Conservation (phyloP, 257 asterid species). For the Capsicum baccatum region DNA sequence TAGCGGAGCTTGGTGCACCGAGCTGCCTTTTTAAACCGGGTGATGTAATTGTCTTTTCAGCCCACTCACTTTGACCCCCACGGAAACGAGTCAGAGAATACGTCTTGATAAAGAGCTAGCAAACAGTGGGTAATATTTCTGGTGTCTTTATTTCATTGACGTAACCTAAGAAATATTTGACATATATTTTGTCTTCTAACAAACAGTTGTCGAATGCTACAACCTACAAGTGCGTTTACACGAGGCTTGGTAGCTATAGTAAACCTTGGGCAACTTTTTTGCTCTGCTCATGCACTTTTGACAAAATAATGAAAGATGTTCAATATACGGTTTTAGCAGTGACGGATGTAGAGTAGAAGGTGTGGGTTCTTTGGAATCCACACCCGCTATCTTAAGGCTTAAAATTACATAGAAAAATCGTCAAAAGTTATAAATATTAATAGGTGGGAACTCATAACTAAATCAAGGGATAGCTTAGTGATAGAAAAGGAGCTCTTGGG, state of each 20-base stretch:
- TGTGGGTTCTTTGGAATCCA: too few species aligned
- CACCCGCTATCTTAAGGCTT: too few species aligned
- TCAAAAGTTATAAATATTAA: too few species aligned
- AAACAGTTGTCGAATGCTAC: not conserved
- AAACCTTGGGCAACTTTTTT: not conserved
- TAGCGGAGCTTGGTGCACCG: too few species aligned
- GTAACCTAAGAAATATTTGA: conserved; percentile 4
- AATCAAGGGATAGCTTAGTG: too few species aligned
- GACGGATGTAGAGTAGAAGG: too few species aligned
- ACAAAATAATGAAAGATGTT: not conserved
- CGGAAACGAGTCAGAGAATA: not conserved
- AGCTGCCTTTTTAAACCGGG: not conserved
- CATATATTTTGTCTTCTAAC: not conserved
- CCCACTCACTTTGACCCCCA: not conserved
- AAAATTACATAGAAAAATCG: too few species aligned
- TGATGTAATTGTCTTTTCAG: not conserved
- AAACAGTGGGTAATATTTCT: not conserved
- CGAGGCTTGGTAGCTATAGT: not conserved
- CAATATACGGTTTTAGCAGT: not conserved
- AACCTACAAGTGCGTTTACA: not conserved
- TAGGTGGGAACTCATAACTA: too few species aligned
- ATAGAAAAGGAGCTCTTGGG: too few species aligned
- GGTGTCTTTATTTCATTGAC: not conserved
- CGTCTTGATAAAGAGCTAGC: not conserved
- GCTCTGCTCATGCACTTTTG: not conserved